Conservation (phyloP, 1,139 yeast species). For the Nematodospora anomalae region DNA sequence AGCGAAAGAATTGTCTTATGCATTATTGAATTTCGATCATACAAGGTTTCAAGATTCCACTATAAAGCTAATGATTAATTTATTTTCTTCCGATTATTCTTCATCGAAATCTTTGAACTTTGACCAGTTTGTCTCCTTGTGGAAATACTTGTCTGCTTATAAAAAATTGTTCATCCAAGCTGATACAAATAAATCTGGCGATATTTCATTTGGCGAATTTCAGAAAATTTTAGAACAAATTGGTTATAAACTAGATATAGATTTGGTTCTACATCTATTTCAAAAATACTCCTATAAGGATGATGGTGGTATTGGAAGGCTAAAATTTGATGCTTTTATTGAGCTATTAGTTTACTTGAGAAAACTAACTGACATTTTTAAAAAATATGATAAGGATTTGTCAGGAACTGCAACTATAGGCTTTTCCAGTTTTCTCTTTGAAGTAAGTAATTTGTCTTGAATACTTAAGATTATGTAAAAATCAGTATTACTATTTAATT, state of each 20-base stretch:
- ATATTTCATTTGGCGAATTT: conserved; percentile 67
- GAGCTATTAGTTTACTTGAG: conserved; percentile 77
- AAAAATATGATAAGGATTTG: conserved; percentile 71
- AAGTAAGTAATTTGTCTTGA: conserved; percentile 42
- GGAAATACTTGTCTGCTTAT: conserved; percentile 76
- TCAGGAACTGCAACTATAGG: conserved; percentile 77
- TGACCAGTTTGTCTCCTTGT: conserved; percentile 67
- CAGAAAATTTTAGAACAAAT: conserved; percentile 66
- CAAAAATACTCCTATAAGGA: conserved; percentile 53
- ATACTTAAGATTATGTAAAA: too few relatives aligned
- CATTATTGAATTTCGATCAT: conserved; percentile 64
- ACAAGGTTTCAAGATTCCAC: conserved; percentile 66
- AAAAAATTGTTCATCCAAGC: conserved; percentile 64
- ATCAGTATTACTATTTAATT: too few relatives aligned
- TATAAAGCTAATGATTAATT: conserved; percentile 61
- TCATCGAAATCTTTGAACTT: conserved; percentile 42
- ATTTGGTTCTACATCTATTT: conserved; percentile 61
- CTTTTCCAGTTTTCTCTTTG: conserved; percentile 76
- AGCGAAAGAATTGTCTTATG: conserved; percentile 59
- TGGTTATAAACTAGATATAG: conserved; percentile 65
- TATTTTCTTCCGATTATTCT: conserved; percentile 44
- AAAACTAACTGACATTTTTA: conserved; percentile 75
- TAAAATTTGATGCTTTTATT: conserved; percentile 81
- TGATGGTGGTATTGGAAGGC: conserved; percentile 43
- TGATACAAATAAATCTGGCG: conserved; percentile 60